Base-by-base conservation (phyloP, 2,329 filamentous ascomycete genomes). In the Pseudogymnoascus pannorum region DNA sequence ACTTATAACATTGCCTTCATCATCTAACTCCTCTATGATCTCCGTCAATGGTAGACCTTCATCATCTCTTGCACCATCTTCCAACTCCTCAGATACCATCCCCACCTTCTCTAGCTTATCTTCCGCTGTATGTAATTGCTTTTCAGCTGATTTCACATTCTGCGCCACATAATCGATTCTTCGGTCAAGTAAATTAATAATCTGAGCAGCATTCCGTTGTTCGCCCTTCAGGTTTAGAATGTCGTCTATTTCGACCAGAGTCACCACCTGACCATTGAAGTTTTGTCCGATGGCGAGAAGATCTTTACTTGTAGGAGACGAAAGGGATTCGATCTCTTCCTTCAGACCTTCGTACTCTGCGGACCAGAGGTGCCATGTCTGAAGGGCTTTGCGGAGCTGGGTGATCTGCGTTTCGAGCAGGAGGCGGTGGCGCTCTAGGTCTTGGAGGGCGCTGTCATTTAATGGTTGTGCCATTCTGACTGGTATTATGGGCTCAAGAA, bases 331-430 rank as follows among this genome's bases (percentile, higher is more conserved):
- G 29, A 97, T 82, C 69, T 95, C 91, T 72, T 95, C 91, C 72
- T 89, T 92, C 64, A 97, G 80, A 22, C 87, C 85, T 71, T 96
- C 91, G 74, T 97, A 97, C 73, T 97, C 93, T 57, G 89, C 85
- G 72, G 96, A 92, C 84, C 90, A 95, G 60, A 87, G 87, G 66
- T 90, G 88, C 93, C 93, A 99, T 76, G 96, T 88, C 64, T 86
- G 85, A 60, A 97, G 80, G 5, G 89, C 87, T 69, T 88, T 85
- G 61, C 84, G 84, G 18, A 97, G 82, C 72, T 91, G 85, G 58
- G 80, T 76, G 54, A 96, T 82, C 66, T 87, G 91, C 36, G 85
- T 82, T 73, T 96, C 90, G 6, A 97, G 85, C 64, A 86, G 81
- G 66, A 82, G 78, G 14, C 90, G 84, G 70, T 93, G 89, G 64